These are phyloP conservation scores for Cymbopogon flexuosus DNA, from an alignment of 202 grass and related monocot genomes.

Conservation along the genomic window DNA sequence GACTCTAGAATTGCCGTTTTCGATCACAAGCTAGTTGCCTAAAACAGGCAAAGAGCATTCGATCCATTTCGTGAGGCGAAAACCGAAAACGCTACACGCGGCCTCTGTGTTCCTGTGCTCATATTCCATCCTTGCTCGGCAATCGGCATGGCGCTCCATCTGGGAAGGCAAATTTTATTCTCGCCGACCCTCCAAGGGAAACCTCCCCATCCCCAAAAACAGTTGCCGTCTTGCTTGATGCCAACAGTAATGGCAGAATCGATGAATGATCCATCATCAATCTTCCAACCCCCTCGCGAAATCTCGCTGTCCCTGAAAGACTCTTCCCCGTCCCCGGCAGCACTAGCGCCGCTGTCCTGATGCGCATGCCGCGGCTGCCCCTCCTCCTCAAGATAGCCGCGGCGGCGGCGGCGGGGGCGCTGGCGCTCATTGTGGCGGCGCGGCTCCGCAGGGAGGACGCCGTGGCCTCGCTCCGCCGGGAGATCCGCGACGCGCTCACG, in stretches of 20 bases:
- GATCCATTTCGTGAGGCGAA: constrained; percentile 21
- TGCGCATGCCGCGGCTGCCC: constrained; percentile 40
- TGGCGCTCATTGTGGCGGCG: constrained; percentile 47
- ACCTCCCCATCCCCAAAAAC: background rate
- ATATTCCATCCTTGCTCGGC: constrained; percentile 40
- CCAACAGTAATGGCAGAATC: constrained; percentile 2
- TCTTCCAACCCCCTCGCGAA: constrained; percentile 1
- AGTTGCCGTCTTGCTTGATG: background rate
- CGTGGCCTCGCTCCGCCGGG: constrained; percentile 52
- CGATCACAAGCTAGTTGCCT: background rate
- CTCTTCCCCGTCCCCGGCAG: background rate
- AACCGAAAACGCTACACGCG: background rate
- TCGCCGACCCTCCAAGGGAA: background rate
- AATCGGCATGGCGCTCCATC: constrained; percentile 28
- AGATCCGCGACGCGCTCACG: constrained; percentile 32
- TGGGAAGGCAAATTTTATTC: background rate
- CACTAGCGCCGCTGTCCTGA: background rate
- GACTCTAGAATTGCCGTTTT: background rate
- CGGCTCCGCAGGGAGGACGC: constrained; percentile 43
- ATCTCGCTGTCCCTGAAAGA: background rate
- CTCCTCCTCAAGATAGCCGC: constrained; percentile 65
- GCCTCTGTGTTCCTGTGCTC: background rate
- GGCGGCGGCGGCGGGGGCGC: constrained; percentile 44
- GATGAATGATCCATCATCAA: background rate
- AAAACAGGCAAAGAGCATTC: background rate